Base-by-base conservation (phyloP, 352 stramenopile genomes). In the Phytopythium boreale region DNA sequence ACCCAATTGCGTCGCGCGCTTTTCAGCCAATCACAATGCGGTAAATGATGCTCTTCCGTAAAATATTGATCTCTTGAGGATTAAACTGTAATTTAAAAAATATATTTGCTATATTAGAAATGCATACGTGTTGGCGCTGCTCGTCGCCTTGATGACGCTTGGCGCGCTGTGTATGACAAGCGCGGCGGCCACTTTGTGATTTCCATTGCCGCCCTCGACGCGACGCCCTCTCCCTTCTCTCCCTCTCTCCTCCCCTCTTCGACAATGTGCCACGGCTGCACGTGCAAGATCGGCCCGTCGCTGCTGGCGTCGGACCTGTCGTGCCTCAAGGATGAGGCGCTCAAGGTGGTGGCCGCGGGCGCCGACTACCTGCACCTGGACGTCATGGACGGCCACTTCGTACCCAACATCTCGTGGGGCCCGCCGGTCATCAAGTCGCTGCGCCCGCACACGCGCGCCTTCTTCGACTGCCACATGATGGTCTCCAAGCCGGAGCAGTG, bases 391-490 rank as follows among this genome's bases (percentile, higher is more conserved):
- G 96, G 97, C 43, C 96, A 99, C 76, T 99, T 99, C 72, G 97
- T 99, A 52, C 95, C 93, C 56, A 98, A 98, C 75, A 95, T 99
- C 62, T 98, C 92, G 27, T 98, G 98, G 83, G 97, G 97, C 5
- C 84, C 97, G 14, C 96, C 96, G 8, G 93, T 99, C 29, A 98
- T 99, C 79, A 96, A 97, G 75, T 95, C 80, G 57, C 80, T 98
- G 60, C 81, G 90, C 5, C 72, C 83, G 60, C 90, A 97, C 70
- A 95, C 88, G 20, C 79, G 81, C 34, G 87, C 87, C 8, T 98
- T 97, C 70, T 95, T 99, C 60, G 97, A 99, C 76, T 98, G 93
- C 79, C 97, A 99, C 82, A 96, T 99, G 83, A 99, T 99, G 97
- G 96, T 98, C 24, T 86, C 85, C 53, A 91, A 98, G 69, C 95